phyloP scores from a whole-genome alignment of 2,329 filamentous ascomycete genomes.

The Arthrobotrys sphaeroides region DNA sequence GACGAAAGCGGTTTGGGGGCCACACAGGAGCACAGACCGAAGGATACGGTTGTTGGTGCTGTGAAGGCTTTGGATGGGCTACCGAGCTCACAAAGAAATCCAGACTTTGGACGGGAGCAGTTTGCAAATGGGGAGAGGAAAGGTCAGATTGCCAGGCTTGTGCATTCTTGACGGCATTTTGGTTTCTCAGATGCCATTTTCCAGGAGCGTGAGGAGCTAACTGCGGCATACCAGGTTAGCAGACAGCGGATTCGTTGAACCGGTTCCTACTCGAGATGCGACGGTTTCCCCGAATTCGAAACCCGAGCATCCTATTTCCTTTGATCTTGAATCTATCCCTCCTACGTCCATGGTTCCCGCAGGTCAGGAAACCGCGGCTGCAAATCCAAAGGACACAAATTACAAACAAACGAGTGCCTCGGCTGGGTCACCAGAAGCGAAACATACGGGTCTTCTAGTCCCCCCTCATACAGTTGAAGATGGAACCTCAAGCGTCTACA shows the following conservation, averaged over 20 bases:
- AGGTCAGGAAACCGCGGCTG: not conserved
- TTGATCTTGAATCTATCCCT: constrained; percentile 20
- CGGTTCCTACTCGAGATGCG: constrained; percentile 30
- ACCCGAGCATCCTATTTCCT: constrained; percentile 5
- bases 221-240: constrained; percentile 2
- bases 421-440: constrained; percentile 1
- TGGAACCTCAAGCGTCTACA: constrained; percentile 36
- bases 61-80: constrained; percentile 4
- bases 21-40: constrained; percentile 24
- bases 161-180: constrained; percentile 1
- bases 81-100: not conserved
- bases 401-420: not conserved
- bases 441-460: constrained; percentile 10
- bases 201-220: constrained; percentile 18
- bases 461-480: constrained; percentile 5
- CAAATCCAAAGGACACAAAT: not conserved
- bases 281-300: constrained; percentile 18
- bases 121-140: constrained; percentile 41
- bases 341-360: not conserved
- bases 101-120: constrained; percentile 22
- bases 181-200: not conserved
- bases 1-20: not conserved
- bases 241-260: constrained; percentile 49
- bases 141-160: constrained; percentile 20
- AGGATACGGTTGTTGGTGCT: constrained; percentile 7